A percentile compares a stretch with the other conserved stretches of the same genome.
Evolutionary conservation across 1,284 basidiomycete genomes (phyloP).

Genomic region (Earliella scabrosa): DNA sequence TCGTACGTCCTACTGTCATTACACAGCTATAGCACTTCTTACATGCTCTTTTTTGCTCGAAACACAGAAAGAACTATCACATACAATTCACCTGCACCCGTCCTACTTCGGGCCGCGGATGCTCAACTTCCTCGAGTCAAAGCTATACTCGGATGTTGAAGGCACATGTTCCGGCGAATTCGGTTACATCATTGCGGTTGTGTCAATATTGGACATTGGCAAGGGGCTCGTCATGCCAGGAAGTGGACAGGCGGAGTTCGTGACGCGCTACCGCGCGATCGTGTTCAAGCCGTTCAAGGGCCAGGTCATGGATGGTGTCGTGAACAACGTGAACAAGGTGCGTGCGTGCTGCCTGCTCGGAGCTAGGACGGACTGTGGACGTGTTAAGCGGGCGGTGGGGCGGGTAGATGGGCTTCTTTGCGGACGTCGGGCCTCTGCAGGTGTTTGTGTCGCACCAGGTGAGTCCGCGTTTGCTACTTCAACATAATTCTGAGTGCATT

Average conservation of each 20-base stretch:
- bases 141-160: slow-evolving; percentile 95
- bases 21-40: background rate
- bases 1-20: slow-evolving; percentile 49
- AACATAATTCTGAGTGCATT: background rate
- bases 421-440: slow-evolving; percentile 90
- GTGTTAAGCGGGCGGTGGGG: too few species aligned
- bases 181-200: slow-evolving; percentile 97
- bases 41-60: too few species aligned
- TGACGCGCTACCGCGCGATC: slow-evolving; percentile 89
- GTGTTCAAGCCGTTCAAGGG: slow-evolving; percentile 99
- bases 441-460: slow-evolving; percentile 97
- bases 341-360: too few species aligned
- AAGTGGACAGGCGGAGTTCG: slow-evolving; percentile 93
- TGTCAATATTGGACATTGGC: slow-evolving; percentile 87
- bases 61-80: slow-evolving; percentile 87
- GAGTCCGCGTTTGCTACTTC: slow-evolving; percentile 33
- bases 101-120: slow-evolving; percentile 98
- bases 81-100: slow-evolving; percentile 95
- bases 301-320: slow-evolving; percentile 96
- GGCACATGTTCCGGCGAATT: slow-evolving; percentile 96
- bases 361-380: background rate
- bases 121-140: slow-evolving; percentile 90
- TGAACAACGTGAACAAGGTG: slow-evolving; percentile 96
- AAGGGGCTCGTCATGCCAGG: slow-evolving; percentile 92
- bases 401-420: slow-evolving; percentile 94